Percentiles rank a stretch among this genome's conserved stretches.
Evolutionary conservation across 352 stramenopile genomes (phyloP).

Genomic region (Blastocystis sp.): DNA sequence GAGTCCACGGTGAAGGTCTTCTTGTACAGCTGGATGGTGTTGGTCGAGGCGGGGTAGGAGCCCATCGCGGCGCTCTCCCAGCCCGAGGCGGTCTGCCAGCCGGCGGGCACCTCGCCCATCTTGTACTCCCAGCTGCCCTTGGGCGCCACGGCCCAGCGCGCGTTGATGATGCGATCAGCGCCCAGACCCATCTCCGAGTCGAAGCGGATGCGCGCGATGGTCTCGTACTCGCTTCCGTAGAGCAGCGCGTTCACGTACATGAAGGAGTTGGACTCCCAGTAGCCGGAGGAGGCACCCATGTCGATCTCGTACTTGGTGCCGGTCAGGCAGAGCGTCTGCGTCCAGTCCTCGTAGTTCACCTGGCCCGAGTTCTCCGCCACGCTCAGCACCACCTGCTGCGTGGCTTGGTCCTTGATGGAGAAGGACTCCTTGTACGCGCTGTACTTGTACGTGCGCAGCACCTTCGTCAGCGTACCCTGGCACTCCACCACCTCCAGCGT

Average conservation of each 20-base stretch:
- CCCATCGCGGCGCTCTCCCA: not conserved
- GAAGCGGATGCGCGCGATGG: not conserved
- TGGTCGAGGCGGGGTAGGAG: constrained; percentile 1
- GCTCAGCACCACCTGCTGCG: constrained; percentile 18
- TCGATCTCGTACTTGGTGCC: constrained; percentile 1
- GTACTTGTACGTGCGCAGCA: constrained; percentile 33
- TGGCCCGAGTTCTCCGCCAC: constrained; percentile 12
- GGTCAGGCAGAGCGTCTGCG: not conserved
- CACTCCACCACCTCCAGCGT: not conserved
- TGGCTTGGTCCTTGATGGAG: constrained; percentile 10
- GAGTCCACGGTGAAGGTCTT: constrained; percentile 28
- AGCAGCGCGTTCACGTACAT: constrained; percentile 42
- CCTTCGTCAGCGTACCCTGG: not conserved
- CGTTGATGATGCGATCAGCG: not conserved
- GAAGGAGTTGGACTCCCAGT: constrained; percentile 4
- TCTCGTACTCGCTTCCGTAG: constrained; percentile 12
- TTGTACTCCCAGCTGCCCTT: constrained; percentile 18
- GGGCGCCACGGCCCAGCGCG: constrained; percentile 1
- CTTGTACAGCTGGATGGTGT: constrained; percentile 65
- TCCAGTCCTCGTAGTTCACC: constrained; percentile 24
- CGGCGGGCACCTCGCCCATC: constrained; percentile 43
- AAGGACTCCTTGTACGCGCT: constrained; percentile 27
- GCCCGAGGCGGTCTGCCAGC: not conserved
- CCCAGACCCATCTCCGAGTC: not conserved
- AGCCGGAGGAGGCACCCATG: not conserved